Evolutionary conservation across 345 rosid species (phyloP), one percentile per base, ranked within the genome.

Genomic region (Salix koriyanagi): DNA sequence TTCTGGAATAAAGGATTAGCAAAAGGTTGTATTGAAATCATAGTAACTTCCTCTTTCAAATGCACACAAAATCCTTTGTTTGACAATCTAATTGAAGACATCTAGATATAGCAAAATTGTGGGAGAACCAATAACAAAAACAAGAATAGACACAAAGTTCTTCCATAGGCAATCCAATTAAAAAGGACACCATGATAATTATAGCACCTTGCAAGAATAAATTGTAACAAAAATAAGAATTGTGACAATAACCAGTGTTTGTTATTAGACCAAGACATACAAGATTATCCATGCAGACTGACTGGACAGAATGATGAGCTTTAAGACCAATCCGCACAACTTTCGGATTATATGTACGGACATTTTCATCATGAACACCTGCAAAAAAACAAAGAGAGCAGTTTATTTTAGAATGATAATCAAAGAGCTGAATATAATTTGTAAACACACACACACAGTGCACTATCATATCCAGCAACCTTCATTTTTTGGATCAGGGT

Each of bases 301-400:
- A 83, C 83, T 82, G 85, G 73, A 96, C 86, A 16, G 99, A 93
- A 79, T 92, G 96, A 82, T 96, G 97, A 65, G 97, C 87, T 84
- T 96, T 96, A 71, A 96, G 94, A 88, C 99, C 99, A 79, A 93
- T 92, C 68, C 95, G 91, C 42, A 96, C 99, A 82, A 96, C 85
- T 81, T 93, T 91, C 48, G 99, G 99, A 67, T 90, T 87, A 80
- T 93, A 90, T 6, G 86, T 71, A 67, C 54, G 91, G 36, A 85
- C 86, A 73, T 91, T 90, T 82, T 95, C 99, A 82, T 95, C 93
- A 65, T 86, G 92, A 67, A 95, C 83, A 79, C 98, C 97, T 93
- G 87, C 78, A 62, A 73, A 62, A 79, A 65, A 78, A 42, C 78
- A 62, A 73, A 62, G 77, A 65, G 76, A 42, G 52, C 12, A 18